Conservation (phyloP, 129 eudicot species). For the Pseudognaphalium luteoalbum region DNA sequence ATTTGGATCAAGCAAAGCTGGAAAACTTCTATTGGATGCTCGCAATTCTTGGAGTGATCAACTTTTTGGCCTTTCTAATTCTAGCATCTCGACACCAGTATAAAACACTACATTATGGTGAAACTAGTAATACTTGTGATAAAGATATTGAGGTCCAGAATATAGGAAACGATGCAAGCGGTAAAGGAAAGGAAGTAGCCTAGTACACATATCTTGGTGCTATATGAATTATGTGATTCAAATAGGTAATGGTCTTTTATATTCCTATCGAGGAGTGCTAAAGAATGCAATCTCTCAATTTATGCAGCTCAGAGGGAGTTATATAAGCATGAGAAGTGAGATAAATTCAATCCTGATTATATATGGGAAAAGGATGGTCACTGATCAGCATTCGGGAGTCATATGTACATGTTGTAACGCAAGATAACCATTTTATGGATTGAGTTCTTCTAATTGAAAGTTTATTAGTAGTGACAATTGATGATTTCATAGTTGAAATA, state of each 20-base stretch:
- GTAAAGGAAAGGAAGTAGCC: slow-evolving; percentile 27
- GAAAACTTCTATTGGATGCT: slow-evolving; percentile 79
- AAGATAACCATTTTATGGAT: background rate
- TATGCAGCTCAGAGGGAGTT: slow-evolving; percentile 7
- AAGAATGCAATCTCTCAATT: background rate
- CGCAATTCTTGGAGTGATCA: slow-evolving; percentile 55
- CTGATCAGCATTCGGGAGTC: background rate
- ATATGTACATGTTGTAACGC: slow-evolving; percentile 5
- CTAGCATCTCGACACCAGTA: slow-evolving; percentile 64
- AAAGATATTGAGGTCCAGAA: slow-evolving; percentile 31
- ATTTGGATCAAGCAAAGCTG: slow-evolving; percentile 53
- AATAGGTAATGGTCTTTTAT: background rate
- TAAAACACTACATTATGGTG: slow-evolving; percentile 41
- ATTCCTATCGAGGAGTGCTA: slow-evolving; percentile 5
- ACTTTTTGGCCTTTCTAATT: slow-evolving; percentile 43
- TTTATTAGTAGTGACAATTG: background rate
- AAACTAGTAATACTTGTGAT: slow-evolving; percentile 13
- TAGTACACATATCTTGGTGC: slow-evolving; percentile 20
- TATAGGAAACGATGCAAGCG: slow-evolving; percentile 14
- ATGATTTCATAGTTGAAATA: background rate
- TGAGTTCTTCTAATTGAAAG: background rate
- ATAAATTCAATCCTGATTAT: background rate
- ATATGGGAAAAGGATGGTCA: background rate
- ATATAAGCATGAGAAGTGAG: background rate
- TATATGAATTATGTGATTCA: background rate